Percentiles rank a stretch among this genome's conserved stretches.
phyloP scores from a whole-genome alignment of 2,329 filamentous ascomycete species.

The Camillea tinctor region DNA sequence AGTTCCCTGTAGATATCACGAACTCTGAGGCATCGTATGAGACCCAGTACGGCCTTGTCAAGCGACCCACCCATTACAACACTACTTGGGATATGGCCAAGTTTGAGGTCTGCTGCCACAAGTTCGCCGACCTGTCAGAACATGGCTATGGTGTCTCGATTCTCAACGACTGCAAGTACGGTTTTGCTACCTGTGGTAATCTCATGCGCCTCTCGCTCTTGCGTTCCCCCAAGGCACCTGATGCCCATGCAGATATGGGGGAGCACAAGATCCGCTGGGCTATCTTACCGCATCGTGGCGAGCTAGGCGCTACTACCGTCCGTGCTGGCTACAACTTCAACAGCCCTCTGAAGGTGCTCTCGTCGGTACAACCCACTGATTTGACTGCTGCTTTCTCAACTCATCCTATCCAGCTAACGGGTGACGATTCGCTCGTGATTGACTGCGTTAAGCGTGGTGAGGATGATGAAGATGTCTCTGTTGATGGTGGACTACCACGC shows the following conservation, averaged over 20 bases:
- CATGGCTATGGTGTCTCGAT: constrained; percentile 87
- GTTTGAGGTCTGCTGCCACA: constrained; percentile 95
- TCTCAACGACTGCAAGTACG: constrained; percentile 94
- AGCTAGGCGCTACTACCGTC: constrained; percentile 70
- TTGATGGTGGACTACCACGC: constrained; percentile 58
- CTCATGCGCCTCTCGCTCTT: constrained; percentile 87
- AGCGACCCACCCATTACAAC: constrained; percentile 95
- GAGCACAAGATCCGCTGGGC: constrained; percentile 84
- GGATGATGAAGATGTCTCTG: constrained; percentile 72
- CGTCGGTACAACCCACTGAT: constrained; percentile 34
- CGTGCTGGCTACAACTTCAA: constrained; percentile 89
- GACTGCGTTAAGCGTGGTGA: constrained; percentile 94
- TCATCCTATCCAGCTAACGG: constrained; percentile 64
- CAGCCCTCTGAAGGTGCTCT: constrained; percentile 65
- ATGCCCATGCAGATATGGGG: constrained; percentile 93
- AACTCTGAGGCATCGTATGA: constrained; percentile 95
- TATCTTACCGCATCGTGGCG: constrained; percentile 79
- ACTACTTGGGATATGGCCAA: constrained; percentile 97
- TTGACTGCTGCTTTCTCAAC: constrained; percentile 22
- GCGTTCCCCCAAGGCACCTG: constrained; percentile 86
- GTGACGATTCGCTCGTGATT: constrained; percentile 68
- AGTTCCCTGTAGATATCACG: constrained; percentile 89
- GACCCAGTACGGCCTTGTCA: constrained; percentile 86
- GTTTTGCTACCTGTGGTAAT: constrained; percentile 86
- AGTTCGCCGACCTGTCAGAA: constrained; percentile 88